These are phyloP conservation scores for Acarospora socialis DNA, from an alignment of 2,329 filamentous ascomycete genomes.

Conservation along the genomic window DNA sequence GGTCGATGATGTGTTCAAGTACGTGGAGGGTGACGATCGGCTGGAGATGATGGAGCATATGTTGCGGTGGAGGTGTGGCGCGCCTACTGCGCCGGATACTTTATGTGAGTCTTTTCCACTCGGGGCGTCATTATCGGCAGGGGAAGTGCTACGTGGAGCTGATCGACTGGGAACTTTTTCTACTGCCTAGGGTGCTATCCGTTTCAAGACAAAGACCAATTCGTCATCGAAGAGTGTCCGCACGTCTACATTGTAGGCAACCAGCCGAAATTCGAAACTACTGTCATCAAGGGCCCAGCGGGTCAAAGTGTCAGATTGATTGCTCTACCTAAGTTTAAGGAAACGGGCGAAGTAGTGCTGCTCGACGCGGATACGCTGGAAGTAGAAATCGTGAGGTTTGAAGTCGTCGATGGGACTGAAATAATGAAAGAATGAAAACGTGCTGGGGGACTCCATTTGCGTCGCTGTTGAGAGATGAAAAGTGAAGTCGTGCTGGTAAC, in stretches of 20 bases:
- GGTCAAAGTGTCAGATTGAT: conserved; percentile 64
- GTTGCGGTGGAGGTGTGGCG: conserved; percentile 79
- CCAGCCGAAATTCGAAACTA: conserved; percentile 64
- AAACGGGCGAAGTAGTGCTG: conserved; percentile 66
- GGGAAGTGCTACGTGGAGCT: conserved; percentile 4
- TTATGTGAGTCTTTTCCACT: conserved; percentile 50
- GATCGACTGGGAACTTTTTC: background rate
- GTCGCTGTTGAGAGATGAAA: too few relatives aligned
- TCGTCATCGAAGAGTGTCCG: conserved; percentile 71
- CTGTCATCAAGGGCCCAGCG: conserved; percentile 45
- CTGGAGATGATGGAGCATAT: conserved; percentile 88
- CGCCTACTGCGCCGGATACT: conserved; percentile 91
- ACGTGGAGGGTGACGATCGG: conserved; percentile 63
- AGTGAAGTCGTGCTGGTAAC: too few relatives aligned
- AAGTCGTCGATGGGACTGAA: conserved; percentile 27
- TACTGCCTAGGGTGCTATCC: conserved; percentile 72
- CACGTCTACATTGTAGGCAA: conserved; percentile 86
- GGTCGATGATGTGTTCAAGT: conserved; percentile 85
- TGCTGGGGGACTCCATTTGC: too few relatives aligned
- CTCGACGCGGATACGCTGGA: conserved; percentile 78
- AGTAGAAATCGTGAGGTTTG: conserved; percentile 53
- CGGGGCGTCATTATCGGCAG: conserved; percentile 5
- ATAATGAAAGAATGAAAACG: too few relatives aligned
- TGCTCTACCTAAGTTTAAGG: conserved; percentile 67
- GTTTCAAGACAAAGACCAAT: conserved; percentile 85